These are phyloP conservation scores for Pseudocercospora eumusae DNA, from an alignment of 2,329 filamentous ascomycete species.

Conservation along the genomic window DNA sequence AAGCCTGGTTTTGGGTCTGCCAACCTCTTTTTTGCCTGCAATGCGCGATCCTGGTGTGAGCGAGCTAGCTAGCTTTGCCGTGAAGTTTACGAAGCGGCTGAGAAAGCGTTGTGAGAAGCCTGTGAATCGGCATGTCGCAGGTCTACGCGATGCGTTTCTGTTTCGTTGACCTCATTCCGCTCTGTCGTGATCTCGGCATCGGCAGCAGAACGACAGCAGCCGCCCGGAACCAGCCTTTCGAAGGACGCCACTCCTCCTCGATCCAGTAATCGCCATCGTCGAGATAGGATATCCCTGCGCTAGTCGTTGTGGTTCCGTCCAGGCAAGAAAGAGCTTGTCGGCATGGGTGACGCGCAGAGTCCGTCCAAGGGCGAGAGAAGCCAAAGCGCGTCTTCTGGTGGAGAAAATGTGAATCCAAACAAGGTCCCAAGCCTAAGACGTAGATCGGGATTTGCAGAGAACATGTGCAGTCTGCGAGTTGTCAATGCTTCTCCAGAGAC, in stretches of 20 bases:
- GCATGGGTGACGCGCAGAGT: conserved; percentile 17
- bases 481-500: conserved; percentile 20
- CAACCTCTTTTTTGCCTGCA: background rate
- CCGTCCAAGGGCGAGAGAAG: background rate
- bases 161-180: conserved; percentile 5
- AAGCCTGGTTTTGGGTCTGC: background rate
- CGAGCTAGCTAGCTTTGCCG: background rate
- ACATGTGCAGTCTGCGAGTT: conserved; percentile 23
- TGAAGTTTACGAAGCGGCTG: background rate
- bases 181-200: conserved; percentile 1
- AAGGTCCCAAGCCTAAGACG: conserved; percentile 14
- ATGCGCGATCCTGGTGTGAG: background rate
- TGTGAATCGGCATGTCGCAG: background rate
- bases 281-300: conserved; percentile 5
- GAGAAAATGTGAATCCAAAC: conserved; percentile 5
- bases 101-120: background rate
- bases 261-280: background rate
- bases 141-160: background rate
- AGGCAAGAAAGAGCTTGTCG: conserved; percentile 8
- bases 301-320: background rate
- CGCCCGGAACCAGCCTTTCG: background rate
- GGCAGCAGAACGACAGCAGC: conserved; percentile 7
- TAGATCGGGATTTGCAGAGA: conserved; percentile 15
- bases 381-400: background rate
- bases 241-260: background rate